phyloP scores from a whole-genome alignment of 2,329 filamentous ascomycete species.

The Xylariaceae sp. region DNA sequence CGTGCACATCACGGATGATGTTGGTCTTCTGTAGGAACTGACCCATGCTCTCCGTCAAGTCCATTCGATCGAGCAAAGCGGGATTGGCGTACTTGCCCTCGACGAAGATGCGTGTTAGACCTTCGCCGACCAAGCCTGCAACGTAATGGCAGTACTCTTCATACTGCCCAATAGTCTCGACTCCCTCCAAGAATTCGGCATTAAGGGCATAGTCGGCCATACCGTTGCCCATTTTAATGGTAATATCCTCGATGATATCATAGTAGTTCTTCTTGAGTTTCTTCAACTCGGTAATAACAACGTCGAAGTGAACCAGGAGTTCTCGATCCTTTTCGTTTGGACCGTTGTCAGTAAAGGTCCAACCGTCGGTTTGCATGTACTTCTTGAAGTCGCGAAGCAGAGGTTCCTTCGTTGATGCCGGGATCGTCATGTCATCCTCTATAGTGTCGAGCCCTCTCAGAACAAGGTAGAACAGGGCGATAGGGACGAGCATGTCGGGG shows the following conservation, averaged over 20 bases:
- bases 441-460: conserved; percentile 96
- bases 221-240: conserved; percentile 92
- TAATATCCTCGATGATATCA: conserved; percentile 89
- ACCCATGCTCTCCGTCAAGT: conserved; percentile 93
- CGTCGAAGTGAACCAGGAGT: conserved; percentile 88
- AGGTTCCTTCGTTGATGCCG: conserved; percentile 79
- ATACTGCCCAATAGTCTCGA: conserved; percentile 85
- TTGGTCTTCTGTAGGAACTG: conserved; percentile 98
- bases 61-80: conserved; percentile 73
- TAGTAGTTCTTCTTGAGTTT: conserved; percentile 84
- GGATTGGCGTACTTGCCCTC: conserved; percentile 85
- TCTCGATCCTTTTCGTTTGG: conserved; percentile 94
- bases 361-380: conserved; percentile 79
- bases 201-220: conserved; percentile 96
- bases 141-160: conserved; percentile 98
- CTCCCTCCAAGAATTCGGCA: conserved; percentile 75
- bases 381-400: conserved; percentile 81
- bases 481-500: conserved; percentile 86
- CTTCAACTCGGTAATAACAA: conserved; percentile 83
- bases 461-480: conserved; percentile 90
- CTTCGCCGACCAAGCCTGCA: conserved; percentile 96
- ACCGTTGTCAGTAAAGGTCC: conserved; percentile 85
- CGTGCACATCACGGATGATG: conserved; percentile 93
- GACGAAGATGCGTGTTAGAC: conserved; percentile 87
- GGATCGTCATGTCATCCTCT: conserved; percentile 96